A percentile compares a stretch with the other conserved stretches of the same genome.
Conservation (phyloP, 352 stramenopile species). For the Peronospora tabacina region DNA sequence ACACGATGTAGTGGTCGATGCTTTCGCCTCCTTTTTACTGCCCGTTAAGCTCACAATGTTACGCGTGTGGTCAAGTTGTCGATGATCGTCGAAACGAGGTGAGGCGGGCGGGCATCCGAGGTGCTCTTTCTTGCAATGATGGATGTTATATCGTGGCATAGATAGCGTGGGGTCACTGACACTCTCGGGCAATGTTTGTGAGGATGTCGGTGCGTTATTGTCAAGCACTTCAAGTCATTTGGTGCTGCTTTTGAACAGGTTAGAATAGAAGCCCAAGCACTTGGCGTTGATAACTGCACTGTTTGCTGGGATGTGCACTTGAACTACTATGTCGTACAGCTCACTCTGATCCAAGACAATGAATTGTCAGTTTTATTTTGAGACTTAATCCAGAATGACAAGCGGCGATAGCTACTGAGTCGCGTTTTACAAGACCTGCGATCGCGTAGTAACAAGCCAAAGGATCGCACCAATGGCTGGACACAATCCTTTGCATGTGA, state of each 20-base stretch:
- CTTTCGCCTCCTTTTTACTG: conserved; percentile 10
- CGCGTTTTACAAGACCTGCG: too few relatives aligned
- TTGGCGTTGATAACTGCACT: too few relatives aligned
- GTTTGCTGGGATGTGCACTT: too few relatives aligned
- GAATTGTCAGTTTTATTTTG: too few relatives aligned
- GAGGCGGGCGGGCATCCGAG: neutral
- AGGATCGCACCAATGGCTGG: neutral
- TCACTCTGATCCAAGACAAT: too few relatives aligned
- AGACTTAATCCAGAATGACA: too few relatives aligned
- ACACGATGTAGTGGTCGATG: neutral
- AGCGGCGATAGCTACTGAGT: too few relatives aligned
- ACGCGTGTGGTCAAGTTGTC: conserved; percentile 9
- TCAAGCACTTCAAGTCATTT: conserved; percentile 14
- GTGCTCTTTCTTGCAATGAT: conserved; percentile 25
- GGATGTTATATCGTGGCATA: conserved; percentile 43
- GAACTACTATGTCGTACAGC: too few relatives aligned
- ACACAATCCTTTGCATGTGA: neutral
- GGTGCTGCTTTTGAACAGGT: conserved; percentile 4
- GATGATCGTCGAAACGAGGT: conserved; percentile 19
- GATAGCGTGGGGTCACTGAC: conserved; percentile 34
- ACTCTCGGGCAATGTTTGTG: conserved; percentile 23
- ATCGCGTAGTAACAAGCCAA: too few relatives aligned
- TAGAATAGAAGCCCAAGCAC: too few relatives aligned
- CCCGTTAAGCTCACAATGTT: conserved; percentile 13
- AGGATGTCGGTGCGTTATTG: conserved; percentile 29